These are phyloP conservation scores for Rhynchospora tenuis DNA, from an alignment of 176 grass and related monocot species.

Conservation along the genomic window DNA sequence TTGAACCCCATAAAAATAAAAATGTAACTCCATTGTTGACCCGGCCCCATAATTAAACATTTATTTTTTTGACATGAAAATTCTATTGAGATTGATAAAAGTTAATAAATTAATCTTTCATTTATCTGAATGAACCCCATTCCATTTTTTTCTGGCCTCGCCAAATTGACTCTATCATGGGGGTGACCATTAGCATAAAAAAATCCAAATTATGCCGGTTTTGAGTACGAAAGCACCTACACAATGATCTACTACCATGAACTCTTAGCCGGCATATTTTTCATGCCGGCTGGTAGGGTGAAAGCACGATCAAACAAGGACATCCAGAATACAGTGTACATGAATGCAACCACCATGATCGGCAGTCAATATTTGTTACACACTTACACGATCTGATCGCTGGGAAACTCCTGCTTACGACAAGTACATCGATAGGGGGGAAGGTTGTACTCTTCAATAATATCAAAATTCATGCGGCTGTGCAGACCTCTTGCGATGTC, in stretches of 20 bases:
- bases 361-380: background rate
- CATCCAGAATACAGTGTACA: background rate
- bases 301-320: constrained; percentile 10
- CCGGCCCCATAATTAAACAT: no score
- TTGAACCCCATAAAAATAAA: no score
- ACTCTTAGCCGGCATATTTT: constrained; percentile 25
- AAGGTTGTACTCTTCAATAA: background rate
- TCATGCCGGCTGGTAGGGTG: constrained; percentile 35
- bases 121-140: no score
- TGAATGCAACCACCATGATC: constrained; percentile 1
- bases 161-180: no score
- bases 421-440: background rate
- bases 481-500: background rate
- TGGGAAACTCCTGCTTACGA: background rate
- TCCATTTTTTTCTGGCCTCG: no score
- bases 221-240: constrained; percentile 28
- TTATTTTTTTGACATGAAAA: no score
- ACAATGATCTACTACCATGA: constrained; percentile 56
- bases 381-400: background rate
- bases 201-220: constrained; percentile 62
- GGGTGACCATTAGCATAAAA: constrained; percentile 36
- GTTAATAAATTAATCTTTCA: no score
- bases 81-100: no score
- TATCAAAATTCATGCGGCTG: background rate
- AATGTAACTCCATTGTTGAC: no score